Evolutionary conservation across 139 green algal genomes (phyloP), one percentile per base, ranked within the genome.

Genomic region (Closterium sp.): DNA sequence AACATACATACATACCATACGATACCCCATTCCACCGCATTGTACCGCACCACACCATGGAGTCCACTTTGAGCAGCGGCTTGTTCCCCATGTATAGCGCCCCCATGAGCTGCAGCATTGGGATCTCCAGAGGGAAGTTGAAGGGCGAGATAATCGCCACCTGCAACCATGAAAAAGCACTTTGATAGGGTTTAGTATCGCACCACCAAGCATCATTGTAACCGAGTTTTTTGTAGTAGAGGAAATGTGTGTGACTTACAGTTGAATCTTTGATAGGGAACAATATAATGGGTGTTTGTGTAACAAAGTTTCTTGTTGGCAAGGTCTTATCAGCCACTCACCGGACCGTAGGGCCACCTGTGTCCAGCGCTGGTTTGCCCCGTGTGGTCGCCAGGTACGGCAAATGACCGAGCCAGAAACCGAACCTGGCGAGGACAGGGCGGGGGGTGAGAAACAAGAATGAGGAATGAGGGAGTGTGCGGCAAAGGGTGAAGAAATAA

Each of bases 41-140:
- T 28, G 28, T 17, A 30, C 87, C 31, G 24, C 38, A 34, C 9
- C 89, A 13, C 19, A 94, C 92, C 92, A 93, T 95, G 85, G 90
- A 94, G 87, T 95, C 91, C 21, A 45, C 73, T 88, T 93, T 94
- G 88, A 99, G 93, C 94, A 99, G 94, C 31, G 97, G 97, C 95
- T 98, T 98, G 96, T 99, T 99, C 90, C 98, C 98, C 98, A 99
- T 99, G 96, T 97, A 99, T 22, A 99, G 97, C 24, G 98, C 97
- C 17, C 98, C 98, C 97, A 99, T 99, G n/a, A 99, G 91, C 95
- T 99, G 98, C 50, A 99, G 97, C 32, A 96, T 97, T 0, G 98
- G 98, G 93, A 99, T 99, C 94, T 99, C 98, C 73, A 99, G 95
- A 1, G 98, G 98, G 94, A 99, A 99, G 96, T 99, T 99, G 97